Conservation (phyloP, 2,329 filamentous ascomycete species). For the Cercospora berteroae region DNA sequence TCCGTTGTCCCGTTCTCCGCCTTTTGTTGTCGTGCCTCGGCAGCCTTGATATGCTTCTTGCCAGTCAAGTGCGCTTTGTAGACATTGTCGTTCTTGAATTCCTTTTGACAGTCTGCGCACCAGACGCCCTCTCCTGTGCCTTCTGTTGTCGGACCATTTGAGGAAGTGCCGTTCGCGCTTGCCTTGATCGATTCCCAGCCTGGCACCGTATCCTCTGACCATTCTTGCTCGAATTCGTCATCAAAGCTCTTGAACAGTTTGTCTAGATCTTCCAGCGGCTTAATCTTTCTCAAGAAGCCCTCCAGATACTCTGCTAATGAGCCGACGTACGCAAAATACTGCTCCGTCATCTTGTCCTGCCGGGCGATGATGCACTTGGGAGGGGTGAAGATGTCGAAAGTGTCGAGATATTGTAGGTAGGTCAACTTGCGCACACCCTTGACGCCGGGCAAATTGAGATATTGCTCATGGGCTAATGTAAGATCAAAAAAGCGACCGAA, state of each 20-base stretch:
- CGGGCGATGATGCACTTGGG: constrained; percentile 73
- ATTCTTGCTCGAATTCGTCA: constrained; percentile 77
- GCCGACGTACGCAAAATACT: constrained; percentile 86
- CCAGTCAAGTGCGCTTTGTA: constrained; percentile 86
- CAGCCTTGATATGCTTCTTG: constrained; percentile 88
- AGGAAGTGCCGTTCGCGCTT: constrained; percentile 26
- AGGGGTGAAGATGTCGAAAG: constrained; percentile 81
- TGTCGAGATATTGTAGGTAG: constrained; percentile 89
- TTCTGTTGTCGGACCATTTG: constrained; percentile 48
- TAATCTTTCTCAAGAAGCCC: constrained; percentile 77
- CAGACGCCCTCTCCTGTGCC: constrained; percentile 69
- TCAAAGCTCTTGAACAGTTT: constrained; percentile 75
- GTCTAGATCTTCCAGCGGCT: constrained; percentile 81
- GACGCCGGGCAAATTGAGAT: constrained; percentile 81
- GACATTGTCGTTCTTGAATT: constrained; percentile 93
- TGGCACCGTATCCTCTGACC: constrained; percentile 74
- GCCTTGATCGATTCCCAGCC: constrained; percentile 65
- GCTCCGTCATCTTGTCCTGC: constrained; percentile 82
- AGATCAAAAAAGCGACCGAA: constrained; percentile 92
- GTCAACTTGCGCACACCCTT: constrained; percentile 65
- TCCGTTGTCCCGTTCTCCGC: constrained; percentile 30
- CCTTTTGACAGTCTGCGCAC: constrained; percentile 90
- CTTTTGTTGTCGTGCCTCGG: constrained; percentile 59
- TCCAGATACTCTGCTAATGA: constrained; percentile 81
- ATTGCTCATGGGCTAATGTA: constrained; percentile 78